Conservation (phyloP, 768 basidiomycete species). For the Lyophyllum shimeji region DNA sequence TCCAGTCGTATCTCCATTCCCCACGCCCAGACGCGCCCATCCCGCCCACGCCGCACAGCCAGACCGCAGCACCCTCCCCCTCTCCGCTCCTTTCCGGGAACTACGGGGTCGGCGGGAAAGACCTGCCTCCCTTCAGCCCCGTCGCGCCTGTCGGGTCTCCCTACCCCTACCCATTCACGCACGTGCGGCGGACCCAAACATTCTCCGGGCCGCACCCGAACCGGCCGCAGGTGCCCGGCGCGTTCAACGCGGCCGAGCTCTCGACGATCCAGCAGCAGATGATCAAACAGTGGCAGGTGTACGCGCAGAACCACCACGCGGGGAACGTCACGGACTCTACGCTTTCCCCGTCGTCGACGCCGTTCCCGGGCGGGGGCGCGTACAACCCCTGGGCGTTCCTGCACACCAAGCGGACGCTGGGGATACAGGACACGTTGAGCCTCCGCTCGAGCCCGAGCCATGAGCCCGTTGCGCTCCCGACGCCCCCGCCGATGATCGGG, state of each 20-base stretch:
- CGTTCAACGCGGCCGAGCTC: conserved; percentile 42
- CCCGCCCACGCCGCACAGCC: conserved; percentile 77
- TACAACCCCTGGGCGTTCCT: conserved; percentile 77
- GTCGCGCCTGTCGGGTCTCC: conserved; percentile 67
- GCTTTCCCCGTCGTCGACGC: conserved; percentile 73
- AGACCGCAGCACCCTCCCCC: conserved; percentile 72
- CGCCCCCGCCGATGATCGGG: conserved; percentile 45
- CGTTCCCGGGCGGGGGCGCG: conserved; percentile 59
- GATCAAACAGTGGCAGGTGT: conserved; percentile 77
- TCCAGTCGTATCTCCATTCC: conserved; percentile 57
- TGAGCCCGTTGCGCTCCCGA: conserved; percentile 58
- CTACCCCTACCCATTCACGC: conserved; percentile 76
- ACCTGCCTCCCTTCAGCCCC: conserved; percentile 47
- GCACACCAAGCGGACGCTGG: conserved; percentile 52
- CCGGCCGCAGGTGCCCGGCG: conserved; percentile 29
- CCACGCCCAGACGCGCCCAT: conserved; percentile 74
- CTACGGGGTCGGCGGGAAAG: conserved; percentile 38
- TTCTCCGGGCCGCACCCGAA: conserved; percentile 35
- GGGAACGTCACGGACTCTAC: conserved; percentile 68
- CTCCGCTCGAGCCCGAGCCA: conserved; percentile 73
- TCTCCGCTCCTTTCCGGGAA: conserved; percentile 60
- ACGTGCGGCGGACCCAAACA: conserved; percentile 57
- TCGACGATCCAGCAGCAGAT: conserved; percentile 64
- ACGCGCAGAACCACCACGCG: conserved; percentile 64
- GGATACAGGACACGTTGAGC: conserved; percentile 52